phyloP scores from a whole-genome alignment of 2,329 filamentous ascomycete genomes.

The Penicillium palitans region DNA sequence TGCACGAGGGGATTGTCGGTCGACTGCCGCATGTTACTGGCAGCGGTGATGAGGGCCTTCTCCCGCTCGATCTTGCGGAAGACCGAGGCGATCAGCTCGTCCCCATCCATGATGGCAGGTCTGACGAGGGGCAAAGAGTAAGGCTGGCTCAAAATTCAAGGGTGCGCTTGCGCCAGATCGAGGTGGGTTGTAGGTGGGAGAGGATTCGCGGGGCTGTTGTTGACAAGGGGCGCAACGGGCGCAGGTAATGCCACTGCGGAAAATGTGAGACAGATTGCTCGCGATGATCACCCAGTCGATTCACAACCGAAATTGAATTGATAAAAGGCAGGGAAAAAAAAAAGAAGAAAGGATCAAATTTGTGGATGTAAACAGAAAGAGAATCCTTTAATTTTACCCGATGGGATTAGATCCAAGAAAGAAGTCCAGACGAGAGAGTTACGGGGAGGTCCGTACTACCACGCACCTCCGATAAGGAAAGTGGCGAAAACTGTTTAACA shows the following conservation, averaged over 20 bases:
- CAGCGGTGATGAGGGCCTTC: conserved; percentile 89
- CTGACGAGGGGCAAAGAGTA: conserved; percentile 14
- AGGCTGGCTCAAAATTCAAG: conserved; percentile 17
- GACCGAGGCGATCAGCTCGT: conserved; percentile 73
- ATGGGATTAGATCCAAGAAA: neutral
- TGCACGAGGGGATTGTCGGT: conserved; percentile 91
- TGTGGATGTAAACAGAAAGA: neutral
- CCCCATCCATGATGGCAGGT: conserved; percentile 55
- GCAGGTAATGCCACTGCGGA: conserved; percentile 28
- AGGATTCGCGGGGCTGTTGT: conserved; percentile 31
- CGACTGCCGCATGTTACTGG: conserved; percentile 91
- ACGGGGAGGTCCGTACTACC: neutral
- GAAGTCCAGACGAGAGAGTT: neutral
- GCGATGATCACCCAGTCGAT: conserved; percentile 3
- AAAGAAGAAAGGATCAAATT: neutral
- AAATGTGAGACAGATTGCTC: conserved; percentile 23
- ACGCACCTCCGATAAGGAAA: conserved; percentile 4
- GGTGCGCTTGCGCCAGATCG: conserved; percentile 14
- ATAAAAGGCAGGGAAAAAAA: neutral
- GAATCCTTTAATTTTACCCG: neutral
- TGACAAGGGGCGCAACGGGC: conserved; percentile 27
- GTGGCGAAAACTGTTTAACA: neutral
- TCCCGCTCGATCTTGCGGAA: conserved; percentile 97
- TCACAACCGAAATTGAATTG: neutral
- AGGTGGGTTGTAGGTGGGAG: conserved; percentile 20